Evolutionary conservation across 192 early-diverging fungal species (phyloP), one percentile per base, ranked within the genome.

Genomic region (Coemansia sp.): DNA sequence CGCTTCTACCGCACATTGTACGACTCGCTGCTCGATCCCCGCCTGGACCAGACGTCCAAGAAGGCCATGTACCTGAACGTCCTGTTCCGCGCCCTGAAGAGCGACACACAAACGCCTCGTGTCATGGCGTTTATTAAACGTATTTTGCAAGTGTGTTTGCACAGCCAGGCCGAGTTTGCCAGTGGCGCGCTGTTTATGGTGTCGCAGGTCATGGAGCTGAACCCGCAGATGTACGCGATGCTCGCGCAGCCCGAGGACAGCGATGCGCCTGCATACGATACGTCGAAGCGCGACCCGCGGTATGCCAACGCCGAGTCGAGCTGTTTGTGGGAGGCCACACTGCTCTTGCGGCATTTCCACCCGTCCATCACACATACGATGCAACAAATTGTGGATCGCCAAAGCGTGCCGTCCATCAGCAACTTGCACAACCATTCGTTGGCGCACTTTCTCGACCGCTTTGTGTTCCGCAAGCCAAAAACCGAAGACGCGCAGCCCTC

Each of bases 401-500:
- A 87, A 65, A 80, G 84, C 24, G 93, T 95, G 42, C 46, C 73
- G 17, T 69, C 83, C 3, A 84, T 87, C 37, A 75, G 15, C 63
- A 92, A 95, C 58, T 83, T 98, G 56, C 90, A 92, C 68, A 90
- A 89, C 68, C 93, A 95, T 75, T 93, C 93, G 11, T 78, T 97
- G 44, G 79, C 88, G 51, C 92, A 95, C 64, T 98, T 98, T 83
- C 85, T 98, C 50, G 95, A 98, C 66, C 84, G 90, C 40, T 97
- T 98, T 84, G 91, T 97, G 23, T 96, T 88, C 81, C 92, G 93
- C 76, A 94, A 94, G 82, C 90, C 96, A 44, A 96, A 95, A 79
- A 88, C 89, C 61, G 59, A 66, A n/a, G n/a, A 84, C 85, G 61
- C 87, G 86, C 21, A 34, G 53, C 25, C 61, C 2, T 4, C 25